phyloP scores from a whole-genome alignment of 2,329 filamentous ascomycete genomes.

The Monosporascus sp. region DNA sequence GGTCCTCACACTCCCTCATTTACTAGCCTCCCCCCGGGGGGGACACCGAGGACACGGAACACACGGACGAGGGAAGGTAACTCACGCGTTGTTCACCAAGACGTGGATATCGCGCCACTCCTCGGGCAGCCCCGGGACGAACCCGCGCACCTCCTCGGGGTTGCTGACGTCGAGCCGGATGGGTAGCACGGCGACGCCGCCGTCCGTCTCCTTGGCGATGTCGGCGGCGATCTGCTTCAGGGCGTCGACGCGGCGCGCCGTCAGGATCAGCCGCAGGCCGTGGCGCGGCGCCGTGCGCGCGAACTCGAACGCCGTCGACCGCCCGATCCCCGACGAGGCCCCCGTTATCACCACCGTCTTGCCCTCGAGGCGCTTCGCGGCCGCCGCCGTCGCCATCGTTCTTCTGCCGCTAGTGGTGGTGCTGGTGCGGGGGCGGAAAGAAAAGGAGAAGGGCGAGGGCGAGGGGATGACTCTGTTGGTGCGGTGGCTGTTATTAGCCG shows the following conservation, averaged over 20 bases:
- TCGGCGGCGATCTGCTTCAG: conserved; percentile 71
- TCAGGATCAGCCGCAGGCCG: conserved; percentile 77
- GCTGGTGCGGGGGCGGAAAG: neutral
- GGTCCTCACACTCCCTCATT: too few species aligned
- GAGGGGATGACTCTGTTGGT: neutral
- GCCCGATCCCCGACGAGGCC: conserved; percentile 88
- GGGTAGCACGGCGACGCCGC: conserved; percentile 75
- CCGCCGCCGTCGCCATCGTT: conserved; percentile 54
- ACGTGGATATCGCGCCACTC: conserved; percentile 84
- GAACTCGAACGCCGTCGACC: conserved; percentile 81
- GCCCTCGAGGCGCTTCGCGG: conserved; percentile 78
- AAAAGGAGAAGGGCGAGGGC: neutral
- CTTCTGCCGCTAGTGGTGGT: conserved; percentile 13
- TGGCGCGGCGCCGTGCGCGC: conserved; percentile 75
- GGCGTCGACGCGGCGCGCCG: conserved; percentile 77
- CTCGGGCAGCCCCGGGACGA: conserved; percentile 68
- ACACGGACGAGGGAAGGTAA: conserved; percentile 12
- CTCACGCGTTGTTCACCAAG: conserved; percentile 92
- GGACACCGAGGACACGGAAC: neutral
- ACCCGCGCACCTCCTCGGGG: conserved; percentile 64
- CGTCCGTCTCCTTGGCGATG: conserved; percentile 70
- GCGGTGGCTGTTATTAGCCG: neutral
- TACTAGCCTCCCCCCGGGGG: too few species aligned
- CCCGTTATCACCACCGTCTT: conserved; percentile 92
- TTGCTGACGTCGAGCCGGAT: conserved; percentile 85